A percentile compares a stretch with the other conserved stretches of the same genome.
Evolutionary conservation across 2,329 filamentous ascomycete genomes (phyloP).

Genomic region (Phialocephala sp.): DNA sequence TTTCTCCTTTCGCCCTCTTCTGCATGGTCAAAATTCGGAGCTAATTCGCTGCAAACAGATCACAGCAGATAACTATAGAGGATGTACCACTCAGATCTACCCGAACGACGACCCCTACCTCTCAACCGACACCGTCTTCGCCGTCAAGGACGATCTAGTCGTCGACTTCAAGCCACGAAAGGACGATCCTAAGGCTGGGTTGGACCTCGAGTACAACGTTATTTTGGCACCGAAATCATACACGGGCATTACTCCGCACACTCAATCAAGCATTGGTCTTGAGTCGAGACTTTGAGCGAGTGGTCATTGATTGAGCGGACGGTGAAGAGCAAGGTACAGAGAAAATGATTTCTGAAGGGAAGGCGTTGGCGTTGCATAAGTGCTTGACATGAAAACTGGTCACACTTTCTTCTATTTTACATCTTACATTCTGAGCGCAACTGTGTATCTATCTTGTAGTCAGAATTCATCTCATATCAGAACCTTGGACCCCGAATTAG

Average conservation of each 20-base stretch:
- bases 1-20: not conserved
- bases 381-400: not conserved
- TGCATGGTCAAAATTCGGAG: not conserved
- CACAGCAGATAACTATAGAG: conserved; percentile 63
- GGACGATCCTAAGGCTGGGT: conserved; percentile 7
- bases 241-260: not conserved
- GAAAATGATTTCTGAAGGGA: not conserved
- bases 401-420: not conserved
- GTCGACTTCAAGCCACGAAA: conserved; percentile 47
- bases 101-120: conserved; percentile 69
- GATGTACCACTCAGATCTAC: conserved; percentile 79
- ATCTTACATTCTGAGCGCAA: not conserved
- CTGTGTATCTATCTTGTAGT: not conserved
- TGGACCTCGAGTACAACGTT: conserved; percentile 14
- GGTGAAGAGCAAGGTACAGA: not conserved
- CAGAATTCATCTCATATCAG: not conserved
- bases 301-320: not conserved
- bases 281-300: not conserved
- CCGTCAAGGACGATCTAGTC: conserved; percentile 56
- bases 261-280: not conserved
- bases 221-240: conserved; percentile 6
- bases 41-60: conserved; percentile 44
- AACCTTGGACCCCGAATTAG: not conserved
- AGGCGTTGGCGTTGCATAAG: conserved; percentile 2
- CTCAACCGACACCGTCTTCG: conserved; percentile 56